Conservation (phyloP, 2,329 filamentous ascomycete species). For the Phaeosphaeria sp. region DNA sequence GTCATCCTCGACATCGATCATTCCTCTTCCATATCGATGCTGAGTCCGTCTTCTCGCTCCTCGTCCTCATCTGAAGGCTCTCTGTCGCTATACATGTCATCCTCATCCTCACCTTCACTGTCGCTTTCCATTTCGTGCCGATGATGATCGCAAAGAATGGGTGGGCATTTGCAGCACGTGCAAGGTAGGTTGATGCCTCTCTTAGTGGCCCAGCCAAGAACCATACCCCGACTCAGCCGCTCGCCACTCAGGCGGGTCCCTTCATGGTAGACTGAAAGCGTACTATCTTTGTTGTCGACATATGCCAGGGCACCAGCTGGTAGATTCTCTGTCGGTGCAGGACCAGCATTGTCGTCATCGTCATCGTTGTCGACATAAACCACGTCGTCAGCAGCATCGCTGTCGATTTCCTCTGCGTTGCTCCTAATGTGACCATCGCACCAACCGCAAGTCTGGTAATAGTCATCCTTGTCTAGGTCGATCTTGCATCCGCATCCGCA, state of each 20-base stretch:
- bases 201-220: background rate
- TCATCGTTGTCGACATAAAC: background rate
- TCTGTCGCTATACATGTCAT: no score
- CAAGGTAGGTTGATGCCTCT: background rate
- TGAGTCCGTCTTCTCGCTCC: background rate
- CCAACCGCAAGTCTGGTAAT: conserved; percentile 13
- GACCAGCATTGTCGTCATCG: conserved; percentile 6
- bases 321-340: background rate
- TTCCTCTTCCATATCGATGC: background rate
- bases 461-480: background rate
- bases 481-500: conserved; percentile 11
- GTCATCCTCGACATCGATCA: background rate
- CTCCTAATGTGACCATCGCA: conserved; percentile 9
- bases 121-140: background rate
- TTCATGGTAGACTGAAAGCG: background rate
- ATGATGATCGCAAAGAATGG: background rate
- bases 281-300: conserved; percentile 1
- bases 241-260: background rate
- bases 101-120: background rate
- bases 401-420: background rate
- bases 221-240: background rate
- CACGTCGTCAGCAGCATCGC: background rate
- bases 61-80: background rate
- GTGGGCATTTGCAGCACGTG: background rate
- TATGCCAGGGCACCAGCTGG: background rate